phyloP scores from a whole-genome alignment of 2,329 filamentous ascomycete genomes.

The Purpureocillium lavendulum region DNA sequence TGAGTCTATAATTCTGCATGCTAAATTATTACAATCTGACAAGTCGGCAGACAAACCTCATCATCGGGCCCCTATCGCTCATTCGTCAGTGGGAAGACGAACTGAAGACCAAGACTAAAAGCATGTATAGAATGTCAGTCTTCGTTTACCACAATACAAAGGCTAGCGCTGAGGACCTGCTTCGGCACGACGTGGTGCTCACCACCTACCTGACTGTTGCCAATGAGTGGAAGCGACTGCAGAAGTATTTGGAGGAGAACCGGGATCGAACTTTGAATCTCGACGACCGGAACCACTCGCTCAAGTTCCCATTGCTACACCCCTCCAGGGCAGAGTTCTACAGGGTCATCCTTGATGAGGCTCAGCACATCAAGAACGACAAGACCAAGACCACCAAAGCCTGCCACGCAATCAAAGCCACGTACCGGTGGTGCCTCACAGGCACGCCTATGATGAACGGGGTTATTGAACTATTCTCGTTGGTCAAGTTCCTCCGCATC shows the following conservation, averaged over 20 bases:
- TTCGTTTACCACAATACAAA: slow-evolving; percentile 66
- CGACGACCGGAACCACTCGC: slow-evolving; percentile 24
- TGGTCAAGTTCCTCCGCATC: slow-evolving; percentile 71
- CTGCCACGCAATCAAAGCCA: slow-evolving; percentile 55
- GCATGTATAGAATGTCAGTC: slow-evolving; percentile 50
- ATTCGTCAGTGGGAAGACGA: slow-evolving; percentile 81
- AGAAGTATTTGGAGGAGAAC: slow-evolving; percentile 40
- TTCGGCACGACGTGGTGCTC: slow-evolving; percentile 67
- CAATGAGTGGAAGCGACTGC: slow-evolving; percentile 53
- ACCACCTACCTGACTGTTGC: slow-evolving; percentile 78
- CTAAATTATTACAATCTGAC: slow-evolving; percentile 32
- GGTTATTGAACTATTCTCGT: slow-evolving; percentile 66
- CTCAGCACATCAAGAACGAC: slow-evolving; percentile 74
- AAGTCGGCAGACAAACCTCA: slow-evolving; percentile 61
- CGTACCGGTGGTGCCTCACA: slow-evolving; percentile 71
- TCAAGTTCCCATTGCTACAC: slow-evolving; percentile 51
- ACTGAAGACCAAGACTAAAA: slow-evolving; percentile 60
- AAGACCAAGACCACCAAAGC: slow-evolving; percentile 65
- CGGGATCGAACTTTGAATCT: slow-evolving; percentile 27
- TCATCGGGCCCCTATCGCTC: slow-evolving; percentile 72
- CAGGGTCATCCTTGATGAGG: slow-evolving; percentile 78
- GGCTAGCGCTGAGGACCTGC: slow-evolving; percentile 50
- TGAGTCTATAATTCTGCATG: slow-evolving; percentile 24
- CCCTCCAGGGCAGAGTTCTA: slow-evolving; percentile 56
- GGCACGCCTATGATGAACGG: slow-evolving; percentile 88